Evolutionary conservation across 768 basidiomycete genomes (phyloP).

Genomic region (Tricholoma matsutake): DNA sequence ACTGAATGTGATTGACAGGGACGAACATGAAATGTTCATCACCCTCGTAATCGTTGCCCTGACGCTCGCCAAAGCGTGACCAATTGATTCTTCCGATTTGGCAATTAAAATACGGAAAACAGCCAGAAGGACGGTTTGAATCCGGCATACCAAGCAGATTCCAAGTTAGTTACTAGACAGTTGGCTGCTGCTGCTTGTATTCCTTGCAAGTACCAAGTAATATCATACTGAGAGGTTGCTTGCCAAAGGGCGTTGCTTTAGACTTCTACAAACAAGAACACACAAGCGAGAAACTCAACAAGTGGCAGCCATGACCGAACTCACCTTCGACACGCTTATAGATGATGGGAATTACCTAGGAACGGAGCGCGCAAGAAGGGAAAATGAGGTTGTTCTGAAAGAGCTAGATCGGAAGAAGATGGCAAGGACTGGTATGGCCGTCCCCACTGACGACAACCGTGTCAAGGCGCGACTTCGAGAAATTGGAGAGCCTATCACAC

Average conservation of each 20-base stretch:
- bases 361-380: slow-evolving; percentile 69
- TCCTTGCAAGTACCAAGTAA: too few species aligned
- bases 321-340: slow-evolving; percentile 70
- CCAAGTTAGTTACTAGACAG: too few species aligned
- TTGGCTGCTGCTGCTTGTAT: too few species aligned
- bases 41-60: slow-evolving; percentile 32
- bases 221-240: background rate
- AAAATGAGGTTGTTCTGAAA: slow-evolving; percentile 86
- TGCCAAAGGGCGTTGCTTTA: background rate
- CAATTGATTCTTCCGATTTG: background rate
- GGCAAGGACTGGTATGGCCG: slow-evolving; percentile 79
- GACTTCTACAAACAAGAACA: background rate
- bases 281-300: background rate
- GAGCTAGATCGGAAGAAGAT: slow-evolving; percentile 99
- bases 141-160: too few species aligned
- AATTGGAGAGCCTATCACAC: slow-evolving; percentile 94
- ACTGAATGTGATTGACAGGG: slow-evolving; percentile 3
- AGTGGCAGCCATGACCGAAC: slow-evolving; percentile 54
- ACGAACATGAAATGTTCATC: background rate
- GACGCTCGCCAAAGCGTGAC: slow-evolving; percentile 12
- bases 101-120: too few species aligned
- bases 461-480: slow-evolving; percentile 88
- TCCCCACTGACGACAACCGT: slow-evolving; percentile 94
- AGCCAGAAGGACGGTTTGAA: too few species aligned
- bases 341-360: slow-evolving; percentile 78